A percentile compares a stretch with the other conserved stretches of the same genome.
phyloP scores from a whole-genome alignment of 129 eudicot species.

The Cynara cardunculus region DNA sequence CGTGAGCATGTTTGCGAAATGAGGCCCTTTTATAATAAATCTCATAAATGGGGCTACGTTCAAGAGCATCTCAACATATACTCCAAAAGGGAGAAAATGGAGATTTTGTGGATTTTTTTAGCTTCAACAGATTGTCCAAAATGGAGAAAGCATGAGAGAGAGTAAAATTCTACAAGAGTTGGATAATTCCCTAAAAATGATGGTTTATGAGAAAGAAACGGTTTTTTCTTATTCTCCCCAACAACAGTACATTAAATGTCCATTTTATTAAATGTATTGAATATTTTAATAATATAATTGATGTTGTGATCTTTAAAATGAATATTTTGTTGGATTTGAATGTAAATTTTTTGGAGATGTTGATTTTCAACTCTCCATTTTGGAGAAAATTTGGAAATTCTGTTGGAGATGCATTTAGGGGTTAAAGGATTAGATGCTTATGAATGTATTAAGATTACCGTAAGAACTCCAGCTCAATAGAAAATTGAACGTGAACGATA shows the following conservation, averaged over 20 bases:
- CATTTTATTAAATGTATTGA: not conserved
- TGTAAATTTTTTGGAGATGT: not conserved
- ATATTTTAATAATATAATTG: too few species aligned
- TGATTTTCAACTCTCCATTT: not conserved
- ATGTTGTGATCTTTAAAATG: not conserved
- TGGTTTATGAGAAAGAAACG: too few species aligned
- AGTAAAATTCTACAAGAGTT: too few species aligned
- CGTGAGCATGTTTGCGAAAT: too few species aligned
- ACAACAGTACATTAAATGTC: not conserved
- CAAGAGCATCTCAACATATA: too few species aligned
- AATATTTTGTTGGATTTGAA: not conserved
- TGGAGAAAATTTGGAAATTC: not conserved
- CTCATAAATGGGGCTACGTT: too few species aligned
- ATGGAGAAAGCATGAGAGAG: not conserved
- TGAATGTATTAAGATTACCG: constrained; percentile 24
- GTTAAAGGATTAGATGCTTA: not conserved
- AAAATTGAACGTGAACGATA: constrained; percentile 65
- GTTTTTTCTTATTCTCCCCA: not conserved
- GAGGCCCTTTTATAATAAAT: too few species aligned
- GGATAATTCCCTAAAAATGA: too few species aligned
- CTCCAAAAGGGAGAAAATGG: too few species aligned
- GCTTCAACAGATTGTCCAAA: too few species aligned
- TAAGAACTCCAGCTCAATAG: constrained; percentile 70
- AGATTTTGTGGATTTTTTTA: too few species aligned
- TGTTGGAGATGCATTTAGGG: not conserved